Evolutionary conservation across 192 early-diverging fungal genomes (phyloP), one percentile per base, ranked within the genome.

Genomic region (Geosiphon pyriformis): DNA sequence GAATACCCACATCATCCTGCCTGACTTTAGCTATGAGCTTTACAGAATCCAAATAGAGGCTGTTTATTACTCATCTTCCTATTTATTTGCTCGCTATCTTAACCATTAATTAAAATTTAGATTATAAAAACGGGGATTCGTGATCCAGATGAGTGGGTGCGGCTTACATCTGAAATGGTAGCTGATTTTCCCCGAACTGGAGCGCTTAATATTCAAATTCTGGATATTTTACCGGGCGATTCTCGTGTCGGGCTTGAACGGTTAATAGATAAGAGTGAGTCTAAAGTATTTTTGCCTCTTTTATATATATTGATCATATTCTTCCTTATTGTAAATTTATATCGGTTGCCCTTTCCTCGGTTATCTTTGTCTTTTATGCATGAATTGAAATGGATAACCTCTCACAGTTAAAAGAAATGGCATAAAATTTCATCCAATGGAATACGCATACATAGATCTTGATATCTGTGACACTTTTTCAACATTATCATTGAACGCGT

Each of bases 81-180:
- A 15, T 60, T n/a, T 46, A 23, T 37, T 42, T 20, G 20, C 26
- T 47, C n/a, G n/a, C n/a, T n/a, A n/a, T n/a, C n/a, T n/a, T n/a
- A n/a, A n/a, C n/a, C n/a, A n/a, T 6, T 34, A 26, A 2, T 29
- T 23, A 60, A 46, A 30, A 30, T 60, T n/a, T 31, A 65, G 64
- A 65, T 65, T 27, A 67, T 67, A 30, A 10, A 15, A 47, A 22
- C 15, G 7, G 54, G 54, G 18, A 20, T 3, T 17, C 12, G 22
- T 22, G 54, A 67, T 46, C n/a, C 32, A 20, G 65, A 67, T 25
- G 65, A 67, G n/a, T 67, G 65, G 65, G 52, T 67, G 18, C 34
- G 35, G 20, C 35, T 57, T n/a, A 42, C 57, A 46, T 67, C 65
- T 26, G 57, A 57, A 67, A 56, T 67, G 55, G 11, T 67, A 18